Conservation (phyloP, 2,329 filamentous ascomycete species). For the Cyphellophora europaea region DNA sequence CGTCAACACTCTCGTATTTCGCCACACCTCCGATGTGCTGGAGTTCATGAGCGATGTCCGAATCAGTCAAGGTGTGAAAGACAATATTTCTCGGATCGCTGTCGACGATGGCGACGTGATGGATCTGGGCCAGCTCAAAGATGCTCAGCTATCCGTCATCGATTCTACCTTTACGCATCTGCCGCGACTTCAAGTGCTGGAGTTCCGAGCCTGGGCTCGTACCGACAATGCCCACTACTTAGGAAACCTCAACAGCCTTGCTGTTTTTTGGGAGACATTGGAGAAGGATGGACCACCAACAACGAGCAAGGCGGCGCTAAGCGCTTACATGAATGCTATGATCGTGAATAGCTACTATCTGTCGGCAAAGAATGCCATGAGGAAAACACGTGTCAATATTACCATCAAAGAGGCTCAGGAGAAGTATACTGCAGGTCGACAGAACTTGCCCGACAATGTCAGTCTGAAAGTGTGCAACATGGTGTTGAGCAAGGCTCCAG, state of each 20-base stretch:
- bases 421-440: too few species aligned
- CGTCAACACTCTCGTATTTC: slow-evolving; percentile 13
- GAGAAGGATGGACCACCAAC: too few species aligned
- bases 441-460: too few species aligned
- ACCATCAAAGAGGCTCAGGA: too few species aligned
- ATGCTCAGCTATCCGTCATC: background rate
- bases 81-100: slow-evolving; percentile 10
- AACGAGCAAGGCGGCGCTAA: too few species aligned
- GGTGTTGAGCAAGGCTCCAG: too few species aligned
- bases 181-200: background rate
- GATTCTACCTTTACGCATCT: background rate
- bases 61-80: slow-evolving; percentile 12
- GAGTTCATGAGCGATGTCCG: slow-evolving; percentile 11
- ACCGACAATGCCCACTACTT: background rate
- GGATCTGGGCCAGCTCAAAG: background rate
- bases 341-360: too few species aligned
- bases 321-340: too few species aligned
- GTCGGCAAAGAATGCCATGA: too few species aligned
- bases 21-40: slow-evolving; percentile 8
- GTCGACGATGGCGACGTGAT: slow-evolving; percentile 13
- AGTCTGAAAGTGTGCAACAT: too few species aligned
- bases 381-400: too few species aligned
- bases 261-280: too few species aligned
- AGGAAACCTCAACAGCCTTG: background rate
- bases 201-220: background rate